These are phyloP conservation scores for Geotrichum citri-aurantii DNA, from an alignment of 1,139 yeast species.

Conservation along the genomic window DNA sequence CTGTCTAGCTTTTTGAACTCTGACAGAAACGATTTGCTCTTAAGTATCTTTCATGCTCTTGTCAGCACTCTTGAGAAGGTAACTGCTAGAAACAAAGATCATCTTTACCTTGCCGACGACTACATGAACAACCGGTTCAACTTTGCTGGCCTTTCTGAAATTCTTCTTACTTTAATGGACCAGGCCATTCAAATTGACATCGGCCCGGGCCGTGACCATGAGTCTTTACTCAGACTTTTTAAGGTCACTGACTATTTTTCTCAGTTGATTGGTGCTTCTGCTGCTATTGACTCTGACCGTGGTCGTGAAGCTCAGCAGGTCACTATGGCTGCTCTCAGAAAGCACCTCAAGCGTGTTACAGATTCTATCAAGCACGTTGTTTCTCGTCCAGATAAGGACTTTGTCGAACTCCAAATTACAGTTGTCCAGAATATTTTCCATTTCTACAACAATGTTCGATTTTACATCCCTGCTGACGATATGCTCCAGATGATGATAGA, in stretches of 20 bases:
- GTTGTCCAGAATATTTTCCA: conserved; percentile 24
- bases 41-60: conserved; percentile 28
- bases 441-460: conserved; percentile 25
- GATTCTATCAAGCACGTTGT: conserved; percentile 25
- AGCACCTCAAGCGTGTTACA: conserved; percentile 24
- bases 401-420: conserved; percentile 25
- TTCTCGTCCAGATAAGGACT: conserved; percentile 22
- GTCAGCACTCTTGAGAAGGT: conserved; percentile 30
- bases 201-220: conserved; percentile 23
- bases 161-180: conserved; percentile 24
- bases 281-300: conserved; percentile 27
- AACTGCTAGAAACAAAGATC: conserved; percentile 25
- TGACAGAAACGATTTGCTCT: conserved; percentile 27
- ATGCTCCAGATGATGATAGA: conserved; percentile 30
- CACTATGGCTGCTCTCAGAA: conserved; percentile 21
- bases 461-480: conserved; percentile 28
- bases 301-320: conserved; percentile 25
- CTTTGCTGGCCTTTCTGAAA: conserved; percentile 29
- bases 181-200: conserved; percentile 22
- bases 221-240: conserved; percentile 24
- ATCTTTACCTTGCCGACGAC: conserved; percentile 28
- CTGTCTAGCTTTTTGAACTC: conserved; percentile 25
- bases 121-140: conserved; percentile 28
- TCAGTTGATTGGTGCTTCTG: conserved; percentile 29
- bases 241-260: conserved; percentile 29